phyloP scores from a whole-genome alignment of 2,329 filamentous ascomycete species.

The Arthrobotrys entomopaga region DNA sequence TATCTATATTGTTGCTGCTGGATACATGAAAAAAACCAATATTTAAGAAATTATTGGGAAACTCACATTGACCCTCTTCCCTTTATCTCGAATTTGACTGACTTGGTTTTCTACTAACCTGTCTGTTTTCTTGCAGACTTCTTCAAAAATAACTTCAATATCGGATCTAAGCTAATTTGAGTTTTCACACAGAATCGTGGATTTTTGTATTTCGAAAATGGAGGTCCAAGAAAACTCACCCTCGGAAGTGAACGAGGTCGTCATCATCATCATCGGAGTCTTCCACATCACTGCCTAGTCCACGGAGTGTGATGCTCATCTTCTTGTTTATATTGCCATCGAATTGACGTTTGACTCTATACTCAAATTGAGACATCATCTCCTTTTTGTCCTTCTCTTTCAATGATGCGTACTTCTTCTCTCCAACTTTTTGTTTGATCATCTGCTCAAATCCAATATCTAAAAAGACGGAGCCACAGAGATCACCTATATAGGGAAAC shows the following conservation, averaged over 20 bases:
- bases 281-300: background rate
- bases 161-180: conserved; percentile 6
- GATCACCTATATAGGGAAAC: conserved; percentile 66
- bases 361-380: conserved; percentile 19
- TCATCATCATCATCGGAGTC: conserved; percentile 25
- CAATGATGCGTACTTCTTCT: background rate
- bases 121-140: conserved; percentile 22
- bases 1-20: no score
- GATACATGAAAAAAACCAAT: background rate
- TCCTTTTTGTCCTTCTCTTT: conserved; percentile 17
- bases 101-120: conserved; percentile 21
- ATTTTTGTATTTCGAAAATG: background rate
- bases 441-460: conserved; percentile 70
- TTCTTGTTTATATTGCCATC: conserved; percentile 3
- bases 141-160: conserved; percentile 2
- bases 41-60: background rate
- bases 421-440: conserved; percentile 15
- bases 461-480: conserved; percentile 82
- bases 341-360: conserved; percentile 23
- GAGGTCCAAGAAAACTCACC: conserved; percentile 10
- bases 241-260: conserved; percentile 9
- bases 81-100: conserved; percentile 1
- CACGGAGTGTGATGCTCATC: conserved; percentile 7
- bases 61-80: conserved; percentile 7
- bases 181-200: background rate